Evolutionary conservation across 2,329 filamentous ascomycete species (phyloP).

Genomic region (Lecanicillium sp.): DNA sequence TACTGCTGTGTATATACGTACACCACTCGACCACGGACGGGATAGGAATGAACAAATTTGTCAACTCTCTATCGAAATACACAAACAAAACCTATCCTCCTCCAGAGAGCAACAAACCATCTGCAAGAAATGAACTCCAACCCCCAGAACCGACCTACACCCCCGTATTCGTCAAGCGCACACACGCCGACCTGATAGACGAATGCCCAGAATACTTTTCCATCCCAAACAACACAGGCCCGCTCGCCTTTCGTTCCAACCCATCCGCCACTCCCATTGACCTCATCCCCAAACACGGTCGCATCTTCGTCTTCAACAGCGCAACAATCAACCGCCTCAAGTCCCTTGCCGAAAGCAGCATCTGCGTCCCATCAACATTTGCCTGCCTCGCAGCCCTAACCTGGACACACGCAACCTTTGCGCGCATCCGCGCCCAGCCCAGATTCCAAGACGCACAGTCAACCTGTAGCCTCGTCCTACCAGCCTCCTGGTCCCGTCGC

Average conservation of each 20-base stretch:
- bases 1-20: conserved; percentile 31
- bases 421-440: background rate
- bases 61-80: conserved; percentile 28
- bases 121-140: background rate
- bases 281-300: conserved; percentile 27
- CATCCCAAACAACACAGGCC: conserved; percentile 23
- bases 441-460: conserved; percentile 4
- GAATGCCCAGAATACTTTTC: conserved; percentile 30
- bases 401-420: conserved; percentile 28
- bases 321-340: conserved; percentile 24
- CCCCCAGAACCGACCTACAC: conserved; percentile 14
- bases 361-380: conserved; percentile 23
- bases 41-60: conserved; percentile 27
- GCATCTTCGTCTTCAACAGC: conserved; percentile 31
- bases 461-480: conserved; percentile 25
- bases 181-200: conserved; percentile 17
- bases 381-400: conserved; percentile 29
- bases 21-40: conserved; percentile 35
- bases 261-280: conserved; percentile 20
- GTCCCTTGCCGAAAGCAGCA: conserved; percentile 10
- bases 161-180: conserved; percentile 10
- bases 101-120: background rate
- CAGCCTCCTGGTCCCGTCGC: conserved; percentile 32
- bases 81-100: conserved; percentile 8
- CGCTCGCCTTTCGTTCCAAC: conserved; percentile 21